phyloP scores from a whole-genome alignment of 345 rosid genomes.

The Aegle marmelos region DNA sequence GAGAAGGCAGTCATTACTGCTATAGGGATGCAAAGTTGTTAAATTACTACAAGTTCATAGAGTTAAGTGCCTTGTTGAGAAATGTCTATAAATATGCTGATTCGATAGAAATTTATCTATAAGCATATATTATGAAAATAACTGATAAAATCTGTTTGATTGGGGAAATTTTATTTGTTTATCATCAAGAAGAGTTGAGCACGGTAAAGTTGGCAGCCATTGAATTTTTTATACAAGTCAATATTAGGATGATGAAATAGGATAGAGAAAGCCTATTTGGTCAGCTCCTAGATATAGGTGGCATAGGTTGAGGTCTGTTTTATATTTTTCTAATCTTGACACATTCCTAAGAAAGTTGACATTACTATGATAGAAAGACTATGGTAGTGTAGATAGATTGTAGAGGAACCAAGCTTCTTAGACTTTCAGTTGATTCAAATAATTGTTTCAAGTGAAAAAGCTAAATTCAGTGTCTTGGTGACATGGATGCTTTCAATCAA shows the following conservation, averaged over 20 bases:
- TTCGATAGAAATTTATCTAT: background rate
- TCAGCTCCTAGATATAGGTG: background rate
- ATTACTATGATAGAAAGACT: background rate
- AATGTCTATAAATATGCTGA: background rate
- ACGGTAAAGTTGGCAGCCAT: background rate
- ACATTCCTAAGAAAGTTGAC: background rate
- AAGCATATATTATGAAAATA: background rate
- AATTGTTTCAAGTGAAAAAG: background rate
- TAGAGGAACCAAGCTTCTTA: background rate
- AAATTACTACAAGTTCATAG: background rate
- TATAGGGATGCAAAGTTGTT: background rate
- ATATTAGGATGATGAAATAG: background rate
- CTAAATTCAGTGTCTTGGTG: background rate
- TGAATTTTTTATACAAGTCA: conserved; percentile 2
- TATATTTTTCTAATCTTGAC: background rate
- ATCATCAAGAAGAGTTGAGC: background rate
- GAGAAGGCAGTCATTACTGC: background rate
- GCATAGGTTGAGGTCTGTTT: background rate
- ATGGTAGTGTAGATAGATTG: background rate
- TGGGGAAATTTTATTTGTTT: background rate
- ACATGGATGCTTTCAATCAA: background rate
- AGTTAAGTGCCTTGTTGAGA: background rate
- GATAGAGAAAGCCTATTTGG: background rate
- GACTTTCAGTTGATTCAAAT: background rate
- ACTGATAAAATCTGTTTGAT: background rate